phyloP scores from a whole-genome alignment of 345 rosid genomes.

The Eutrema heterophyllum region DNA sequence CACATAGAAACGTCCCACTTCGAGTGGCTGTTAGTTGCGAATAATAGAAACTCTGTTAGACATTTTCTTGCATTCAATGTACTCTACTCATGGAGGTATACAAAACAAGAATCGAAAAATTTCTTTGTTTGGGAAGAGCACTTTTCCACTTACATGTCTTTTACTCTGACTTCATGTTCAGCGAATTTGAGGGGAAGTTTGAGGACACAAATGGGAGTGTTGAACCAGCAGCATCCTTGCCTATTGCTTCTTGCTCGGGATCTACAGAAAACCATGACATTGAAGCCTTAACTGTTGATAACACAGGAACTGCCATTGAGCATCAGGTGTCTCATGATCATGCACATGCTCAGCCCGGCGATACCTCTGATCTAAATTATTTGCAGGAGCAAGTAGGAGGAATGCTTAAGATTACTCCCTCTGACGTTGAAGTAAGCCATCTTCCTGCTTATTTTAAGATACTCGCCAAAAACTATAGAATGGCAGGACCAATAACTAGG shows the following conservation, averaged over 20 bases:
- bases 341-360: conserved; percentile 28
- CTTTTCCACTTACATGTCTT: not conserved
- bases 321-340: conserved; percentile 36
- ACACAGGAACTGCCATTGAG: conserved; percentile 39
- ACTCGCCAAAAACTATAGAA: not conserved
- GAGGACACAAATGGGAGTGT: conserved; percentile 66
- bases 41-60: not conserved
- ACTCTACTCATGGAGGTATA: not conserved
- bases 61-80: not conserved
- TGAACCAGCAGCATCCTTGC: conserved; percentile 40
- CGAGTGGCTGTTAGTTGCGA: not conserved
- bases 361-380: conserved; percentile 47
- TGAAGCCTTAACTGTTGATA: conserved; percentile 34
- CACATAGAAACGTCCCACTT: not conserved
- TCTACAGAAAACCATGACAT: conserved; percentile 53
- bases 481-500: too few species aligned
- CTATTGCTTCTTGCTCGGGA: conserved; percentile 56
- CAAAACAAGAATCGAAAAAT: not conserved
- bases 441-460: not conserved
- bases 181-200: conserved; percentile 89
- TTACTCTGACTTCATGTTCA: conserved; percentile 28
- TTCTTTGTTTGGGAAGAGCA: not conserved
- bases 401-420: conserved; percentile 84
- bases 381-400: conserved; percentile 79
- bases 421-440: conserved; percentile 72